Evolutionary conservation across 1,284 basidiomycete species (phyloP).

Genomic region (Schizopora paradoxa): DNA sequence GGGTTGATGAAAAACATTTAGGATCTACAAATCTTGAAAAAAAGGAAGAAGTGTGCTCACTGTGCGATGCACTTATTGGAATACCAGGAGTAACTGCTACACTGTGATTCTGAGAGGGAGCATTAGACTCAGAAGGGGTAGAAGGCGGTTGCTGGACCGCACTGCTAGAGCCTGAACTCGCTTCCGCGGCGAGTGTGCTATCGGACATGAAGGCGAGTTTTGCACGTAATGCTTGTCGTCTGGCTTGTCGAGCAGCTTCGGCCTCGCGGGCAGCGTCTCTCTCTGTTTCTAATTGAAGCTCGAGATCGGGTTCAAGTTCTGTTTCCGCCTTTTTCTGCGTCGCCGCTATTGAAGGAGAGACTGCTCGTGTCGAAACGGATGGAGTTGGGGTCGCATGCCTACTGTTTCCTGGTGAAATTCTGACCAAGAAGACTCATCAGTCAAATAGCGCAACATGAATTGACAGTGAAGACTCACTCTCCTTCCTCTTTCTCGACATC

Average conservation of each 20-base stretch:
- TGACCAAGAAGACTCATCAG: conserved; percentile 25
- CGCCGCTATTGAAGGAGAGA: conserved; percentile 24
- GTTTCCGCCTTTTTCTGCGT: conserved; percentile 21
- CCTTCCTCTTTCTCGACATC: conserved; percentile 53
- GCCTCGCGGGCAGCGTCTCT: conserved; percentile 60
- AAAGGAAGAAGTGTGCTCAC: conserved; percentile 13
- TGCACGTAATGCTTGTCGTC: conserved; percentile 80
- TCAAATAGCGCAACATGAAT: conserved; percentile 5
- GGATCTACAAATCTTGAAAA: neutral
- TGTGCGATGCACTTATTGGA: conserved; percentile 25
- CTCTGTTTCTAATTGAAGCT: conserved; percentile 56
- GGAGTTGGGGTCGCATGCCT: conserved; percentile 28
- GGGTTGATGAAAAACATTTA: conserved; percentile 6
- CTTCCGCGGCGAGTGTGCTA: conserved; percentile 34
- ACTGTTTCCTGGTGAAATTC: conserved; percentile 55
- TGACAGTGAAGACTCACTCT: conserved; percentile 52
- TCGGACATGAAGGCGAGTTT: conserved; percentile 58
- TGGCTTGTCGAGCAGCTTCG: conserved; percentile 74
- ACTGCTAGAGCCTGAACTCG: conserved; percentile 59
- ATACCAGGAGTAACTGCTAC: conserved; percentile 32
- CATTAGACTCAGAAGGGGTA: conserved; percentile 55
- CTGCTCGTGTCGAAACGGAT: conserved; percentile 18
- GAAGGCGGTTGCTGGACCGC: conserved; percentile 63
- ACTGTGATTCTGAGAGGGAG: conserved; percentile 50
- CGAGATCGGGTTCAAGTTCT: conserved; percentile 32